Evolutionary conservation across 768 basidiomycete genomes (phyloP), one percentile per base, ranked within the genome.

Genomic region (Lentinula raphanica): DNA sequence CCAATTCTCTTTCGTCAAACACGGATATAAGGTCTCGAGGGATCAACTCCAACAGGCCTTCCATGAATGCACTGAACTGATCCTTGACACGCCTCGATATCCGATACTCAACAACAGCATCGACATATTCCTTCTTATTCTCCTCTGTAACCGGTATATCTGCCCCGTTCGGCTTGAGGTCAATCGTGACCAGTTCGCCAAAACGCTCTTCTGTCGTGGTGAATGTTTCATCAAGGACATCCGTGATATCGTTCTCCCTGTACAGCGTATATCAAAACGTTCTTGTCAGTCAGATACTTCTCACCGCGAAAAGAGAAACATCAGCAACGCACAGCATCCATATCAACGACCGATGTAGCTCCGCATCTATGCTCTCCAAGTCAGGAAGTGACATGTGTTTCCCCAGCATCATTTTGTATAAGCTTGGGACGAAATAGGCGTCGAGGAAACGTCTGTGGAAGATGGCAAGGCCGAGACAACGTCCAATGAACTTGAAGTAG

Each of bases 1-100:
- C 92, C 3, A 95, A 75, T 65, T 96, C 94, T 57, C 90, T 80
- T 69, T 95, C 93, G 67, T 96, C 94, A 65, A 96, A 95, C 2
- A 95, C 91, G 64, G 85, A 85, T 68, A 96, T 79, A 53, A 95
- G 78, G 63, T 94, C 91, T 59, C 84, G 76, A 6, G 94, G 91
- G 62, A 94, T 83, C 51, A 94, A 78, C 65, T 95, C 94, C 63
- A 86, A 79, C 58, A 95, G 84, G 7, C 94, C 94, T 54, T 83
- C 83, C 82, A 90, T 86, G 74, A 96, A 91, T 2, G 93, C 85
- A 54, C 85, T 79, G 64, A 92, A 91, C 72, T 95, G 94, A 54
- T 86, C 88, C 65, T 85, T 83, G 59, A 94, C 86, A 49, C 94
- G 85, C 60, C 80, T 83, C 59, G 84, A 84, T 64, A 94, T 93